Conservation (phyloP, 139 green algal species). For the Yamagishiella unicocca region DNA sequence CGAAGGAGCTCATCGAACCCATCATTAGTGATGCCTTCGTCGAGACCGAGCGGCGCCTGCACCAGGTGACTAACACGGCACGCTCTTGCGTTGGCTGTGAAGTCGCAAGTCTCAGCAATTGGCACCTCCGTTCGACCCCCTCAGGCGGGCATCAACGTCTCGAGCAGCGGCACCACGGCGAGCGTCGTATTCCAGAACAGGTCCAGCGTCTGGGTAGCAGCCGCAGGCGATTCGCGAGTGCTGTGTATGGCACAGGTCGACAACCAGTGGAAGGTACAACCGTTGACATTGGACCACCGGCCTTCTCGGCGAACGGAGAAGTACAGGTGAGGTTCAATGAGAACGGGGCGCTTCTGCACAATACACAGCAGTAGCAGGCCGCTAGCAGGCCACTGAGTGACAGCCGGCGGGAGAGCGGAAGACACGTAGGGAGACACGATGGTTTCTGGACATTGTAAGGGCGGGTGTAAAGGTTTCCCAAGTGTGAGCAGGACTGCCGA, state of each 20-base stretch:
- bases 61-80: too few species aligned
- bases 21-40: constrained; percentile 48
- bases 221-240: constrained; percentile 61
- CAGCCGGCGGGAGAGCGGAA: too few species aligned
- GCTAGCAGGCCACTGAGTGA: too few species aligned
- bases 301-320: constrained; percentile 56
- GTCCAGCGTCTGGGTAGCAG: constrained; percentile 55
- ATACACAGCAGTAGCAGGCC: too few species aligned
- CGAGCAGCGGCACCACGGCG: constrained; percentile 67
- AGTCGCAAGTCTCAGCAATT: too few species aligned
- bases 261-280: constrained; percentile 48
- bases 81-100: too few species aligned
- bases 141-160: constrained; percentile 63
- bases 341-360: neutral
- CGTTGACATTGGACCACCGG: constrained; percentile 68
- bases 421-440: too few species aligned
- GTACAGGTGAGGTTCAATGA: constrained; percentile 3
- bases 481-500: too few species aligned
- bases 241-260: constrained; percentile 40
- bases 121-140: neutral
- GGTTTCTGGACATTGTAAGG: too few species aligned
- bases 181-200: constrained; percentile 57
- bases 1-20: constrained; percentile 44
- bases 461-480: too few species aligned
- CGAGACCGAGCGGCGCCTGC: constrained; percentile 44